A percentile compares a stretch with the other conserved stretches of the same genome.
Evolutionary conservation across 2,329 filamentous ascomycete genomes (phyloP).

Genomic region (Colletotrichum echinochloae): DNA sequence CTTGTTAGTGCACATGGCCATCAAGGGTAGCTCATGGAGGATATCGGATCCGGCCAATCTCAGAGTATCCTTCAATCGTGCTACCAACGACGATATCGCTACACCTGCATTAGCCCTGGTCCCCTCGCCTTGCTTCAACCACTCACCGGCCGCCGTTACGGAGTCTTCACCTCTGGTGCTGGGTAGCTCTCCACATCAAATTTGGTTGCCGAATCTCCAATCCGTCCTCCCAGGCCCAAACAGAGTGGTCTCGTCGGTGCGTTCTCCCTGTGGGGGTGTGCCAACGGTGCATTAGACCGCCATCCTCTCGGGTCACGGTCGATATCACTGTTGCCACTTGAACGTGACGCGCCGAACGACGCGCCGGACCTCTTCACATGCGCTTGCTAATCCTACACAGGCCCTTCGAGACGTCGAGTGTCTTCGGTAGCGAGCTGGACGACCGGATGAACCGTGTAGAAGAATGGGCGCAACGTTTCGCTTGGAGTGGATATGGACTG

Average conservation of each 20-base stretch:
- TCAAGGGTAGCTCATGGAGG: slow-evolving; percentile 20
- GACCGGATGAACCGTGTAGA: neutral
- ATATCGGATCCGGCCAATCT: slow-evolving; percentile 6
- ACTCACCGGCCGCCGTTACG: slow-evolving; percentile 29
- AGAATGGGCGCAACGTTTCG: slow-evolving; percentile 19
- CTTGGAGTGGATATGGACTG: neutral
- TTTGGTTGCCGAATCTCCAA: neutral
- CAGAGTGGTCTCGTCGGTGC: neutral
- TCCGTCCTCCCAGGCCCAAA: neutral
- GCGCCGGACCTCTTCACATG: neutral
- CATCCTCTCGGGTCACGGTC: slow-evolving; percentile 3
- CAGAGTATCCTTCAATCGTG: neutral
- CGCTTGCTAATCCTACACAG: neutral
- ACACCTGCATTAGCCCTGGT: slow-evolving; percentile 38
- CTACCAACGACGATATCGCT: slow-evolving; percentile 7
- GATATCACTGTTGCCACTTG: slow-evolving; percentile 9
- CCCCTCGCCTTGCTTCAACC: slow-evolving; percentile 14
- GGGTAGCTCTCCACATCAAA: neutral
- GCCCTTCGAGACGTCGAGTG: too few relatives aligned
- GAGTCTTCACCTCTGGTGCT: slow-evolving; percentile 27
- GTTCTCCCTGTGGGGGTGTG: slow-evolving; percentile 4
- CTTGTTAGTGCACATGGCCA: slow-evolving; percentile 27
- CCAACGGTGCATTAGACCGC: slow-evolving; percentile 7
- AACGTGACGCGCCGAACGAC: slow-evolving; percentile 24
- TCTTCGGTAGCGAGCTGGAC: too few relatives aligned